A percentile compares a stretch with the other conserved stretches of the same genome.
phyloP scores from a whole-genome alignment of 1,284 basidiomycete genomes.

The Cutaneotrichosporon mucoides region DNA sequence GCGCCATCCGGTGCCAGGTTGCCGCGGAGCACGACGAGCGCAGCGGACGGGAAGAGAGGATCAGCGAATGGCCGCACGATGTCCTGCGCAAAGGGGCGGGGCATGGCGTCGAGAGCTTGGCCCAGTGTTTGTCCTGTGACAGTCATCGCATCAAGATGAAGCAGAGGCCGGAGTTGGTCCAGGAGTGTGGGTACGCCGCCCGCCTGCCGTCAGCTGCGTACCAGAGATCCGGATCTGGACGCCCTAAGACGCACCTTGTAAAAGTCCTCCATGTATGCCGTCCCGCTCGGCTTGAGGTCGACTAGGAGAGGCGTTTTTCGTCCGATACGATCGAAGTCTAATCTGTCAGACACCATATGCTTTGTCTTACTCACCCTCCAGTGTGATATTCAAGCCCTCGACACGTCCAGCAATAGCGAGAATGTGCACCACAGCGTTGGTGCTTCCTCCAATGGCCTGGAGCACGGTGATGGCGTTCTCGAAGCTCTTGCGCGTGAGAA shows the following conservation, averaged over 20 bases:
- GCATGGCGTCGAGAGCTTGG: conserved; percentile 19
- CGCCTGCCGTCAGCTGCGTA: conserved; percentile 23
- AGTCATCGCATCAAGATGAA: conserved; percentile 40
- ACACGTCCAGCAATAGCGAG: conserved; percentile 51
- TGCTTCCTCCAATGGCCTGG: conserved; percentile 51
- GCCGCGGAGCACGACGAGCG: conserved; percentile 41
- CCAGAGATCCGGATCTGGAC: too few relatives aligned
- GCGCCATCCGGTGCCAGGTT: conserved; percentile 45
- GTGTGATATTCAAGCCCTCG: conserved; percentile 44
- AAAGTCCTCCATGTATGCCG: conserved; percentile 52
- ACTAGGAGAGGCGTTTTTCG: conserved; percentile 48
- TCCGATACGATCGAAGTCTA: conserved; percentile 48
- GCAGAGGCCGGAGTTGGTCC: conserved; percentile 24
- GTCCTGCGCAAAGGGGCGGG: conserved; percentile 10
- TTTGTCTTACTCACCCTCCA: conserved; percentile 33
- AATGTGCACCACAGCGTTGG: conserved; percentile 52
- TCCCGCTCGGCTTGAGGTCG: conserved; percentile 51
- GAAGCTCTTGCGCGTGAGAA: conserved; percentile 49
- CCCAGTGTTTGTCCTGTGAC: conserved; percentile 46
- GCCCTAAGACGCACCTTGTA: conserved; percentile 28
- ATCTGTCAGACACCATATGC: background rate
- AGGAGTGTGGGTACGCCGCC: conserved; percentile 49
- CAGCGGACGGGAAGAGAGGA: conserved; percentile 30
- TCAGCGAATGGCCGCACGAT: conserved; percentile 37
- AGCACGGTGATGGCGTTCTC: conserved; percentile 52